phyloP scores from a whole-genome alignment of 2,329 filamentous ascomycete genomes.

The Allantophomopsis cytisporea region DNA sequence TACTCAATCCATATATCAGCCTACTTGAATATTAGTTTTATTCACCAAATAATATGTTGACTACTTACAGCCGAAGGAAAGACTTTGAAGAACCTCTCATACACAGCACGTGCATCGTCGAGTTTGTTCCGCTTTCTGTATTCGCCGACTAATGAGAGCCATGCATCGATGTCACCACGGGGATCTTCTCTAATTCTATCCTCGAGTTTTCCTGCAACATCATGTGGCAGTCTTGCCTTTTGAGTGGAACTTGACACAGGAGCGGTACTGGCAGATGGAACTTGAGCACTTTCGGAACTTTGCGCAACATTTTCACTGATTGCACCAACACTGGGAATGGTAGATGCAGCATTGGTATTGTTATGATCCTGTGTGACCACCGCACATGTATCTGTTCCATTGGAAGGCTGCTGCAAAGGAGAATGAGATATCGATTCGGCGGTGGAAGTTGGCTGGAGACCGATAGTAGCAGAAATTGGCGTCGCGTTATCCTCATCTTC shows the following conservation, averaged over 20 bases:
- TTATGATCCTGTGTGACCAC: no score
- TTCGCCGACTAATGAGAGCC: conserved; percentile 77
- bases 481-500: conserved; percentile 11
- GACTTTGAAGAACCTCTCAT: conserved; percentile 73
- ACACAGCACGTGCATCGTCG: conserved; percentile 67
- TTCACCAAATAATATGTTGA: not conserved
- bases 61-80: conserved; percentile 82
- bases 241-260: not conserved
- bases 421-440: not conserved
- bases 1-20: conserved; percentile 86
- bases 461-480: not conserved
- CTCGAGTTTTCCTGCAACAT: conserved; percentile 43
- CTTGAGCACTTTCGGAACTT: conserved; percentile 6
- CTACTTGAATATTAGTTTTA: conserved; percentile 34
- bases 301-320: not conserved
- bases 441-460: not conserved
- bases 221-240: conserved; percentile 20
- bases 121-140: conserved; percentile 70
- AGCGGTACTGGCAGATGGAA: not conserved
- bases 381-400: conserved; percentile 1
- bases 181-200: conserved; percentile 87
- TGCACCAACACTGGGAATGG: conserved; percentile 2
- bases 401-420: conserved; percentile 4
- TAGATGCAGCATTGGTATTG: conserved; percentile 1
- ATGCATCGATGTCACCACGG: conserved; percentile 83